Evolutionary conservation across 192 early-diverging fungal species (phyloP), one percentile per base, ranked within the genome.

Genomic region (Gorgonomyces haynaldii): DNA sequence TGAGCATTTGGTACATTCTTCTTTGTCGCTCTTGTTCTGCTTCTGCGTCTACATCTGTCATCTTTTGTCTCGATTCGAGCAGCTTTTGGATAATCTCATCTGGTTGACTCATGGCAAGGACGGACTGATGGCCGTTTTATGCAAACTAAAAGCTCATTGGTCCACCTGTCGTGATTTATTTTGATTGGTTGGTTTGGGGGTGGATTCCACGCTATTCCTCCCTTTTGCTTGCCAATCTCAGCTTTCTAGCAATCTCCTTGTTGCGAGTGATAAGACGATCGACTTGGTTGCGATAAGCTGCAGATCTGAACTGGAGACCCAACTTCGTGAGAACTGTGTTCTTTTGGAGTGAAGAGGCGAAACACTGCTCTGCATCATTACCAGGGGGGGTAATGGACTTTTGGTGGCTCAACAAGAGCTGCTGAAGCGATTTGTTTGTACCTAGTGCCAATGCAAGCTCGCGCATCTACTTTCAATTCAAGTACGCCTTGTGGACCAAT

Each of bases 231-330:
- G 30, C 30, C 12, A 56, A 43, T 9, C 55, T 10, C 3, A n/a
- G 9, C 37, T 54, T 61, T 23, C 63, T 45, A 13, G 57, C 71
- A 34, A 58, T 58, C 28, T 74, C 71, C 55, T 70, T 66, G 53
- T 74, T 74, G 28, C 71, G 45, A 19, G 65, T 67, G 28, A 74
- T 60, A 16, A 38, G 34, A 3, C 67, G 50, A 35, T 70, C 67
- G 24, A 57, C 37, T 10, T 21, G 42, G 52, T 70, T 67, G 21
- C 71, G 42, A 12, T 54, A 61, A 2, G 71, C 51, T 17, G 42
- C 55, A 37, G 65, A 60, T 17, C 67, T 45, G 43, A 74, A 55
- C 34, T 46, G 45, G 19, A 66, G 50, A 12, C 52, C 29, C 6
- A 74, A 38, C 48, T 60, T 66, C 12, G 31, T 52, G 37, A 74